Evolutionary conservation across 495 filamentous ascomycete species (phyloP).

Genomic region (Xylaria bambusicola): DNA sequence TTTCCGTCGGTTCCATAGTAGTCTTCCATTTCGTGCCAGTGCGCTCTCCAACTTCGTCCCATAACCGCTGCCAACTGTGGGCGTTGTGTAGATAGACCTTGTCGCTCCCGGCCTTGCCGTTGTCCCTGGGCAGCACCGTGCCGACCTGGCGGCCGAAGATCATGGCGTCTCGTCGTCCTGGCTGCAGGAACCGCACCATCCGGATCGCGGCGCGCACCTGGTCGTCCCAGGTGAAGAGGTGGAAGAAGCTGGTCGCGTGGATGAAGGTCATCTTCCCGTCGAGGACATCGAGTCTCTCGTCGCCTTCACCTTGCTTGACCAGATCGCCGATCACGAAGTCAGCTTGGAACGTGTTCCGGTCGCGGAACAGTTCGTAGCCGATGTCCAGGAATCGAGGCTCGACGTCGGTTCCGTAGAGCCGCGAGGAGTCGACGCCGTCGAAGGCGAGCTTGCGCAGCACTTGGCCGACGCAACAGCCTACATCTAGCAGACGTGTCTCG

Average conservation of each 20-base stretch:
- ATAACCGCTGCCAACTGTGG: constrained; percentile 45
- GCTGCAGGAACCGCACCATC: constrained; percentile 39
- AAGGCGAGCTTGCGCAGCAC: constrained; percentile 47
- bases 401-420: constrained; percentile 46
- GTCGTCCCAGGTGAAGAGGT: constrained; percentile 45
- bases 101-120: constrained; percentile 25
- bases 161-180: constrained; percentile 36
- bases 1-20: constrained; percentile 35
- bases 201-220: constrained; percentile 38
- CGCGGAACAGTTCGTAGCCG: constrained; percentile 43
- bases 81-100: constrained; percentile 46
- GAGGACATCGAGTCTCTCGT: constrained; percentile 23
- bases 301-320: constrained; percentile 19
- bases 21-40: constrained; percentile 47
- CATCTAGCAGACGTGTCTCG: constrained; percentile 38
- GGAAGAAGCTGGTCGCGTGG: constrained; percentile 48
- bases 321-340: constrained; percentile 40
- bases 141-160: constrained; percentile 49
- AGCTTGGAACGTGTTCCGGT: constrained; percentile 29
- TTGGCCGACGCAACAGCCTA: constrained; percentile 53
- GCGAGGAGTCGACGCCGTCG: constrained; percentile 41
- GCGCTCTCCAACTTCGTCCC: constrained; percentile 44
- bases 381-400: constrained; percentile 45
- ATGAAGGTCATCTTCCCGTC: constrained; percentile 40
- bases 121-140: constrained; percentile 27